These are phyloP conservation scores for Calycina herbarum DNA, from an alignment of 2,329 filamentous ascomycete species.

Conservation along the genomic window DNA sequence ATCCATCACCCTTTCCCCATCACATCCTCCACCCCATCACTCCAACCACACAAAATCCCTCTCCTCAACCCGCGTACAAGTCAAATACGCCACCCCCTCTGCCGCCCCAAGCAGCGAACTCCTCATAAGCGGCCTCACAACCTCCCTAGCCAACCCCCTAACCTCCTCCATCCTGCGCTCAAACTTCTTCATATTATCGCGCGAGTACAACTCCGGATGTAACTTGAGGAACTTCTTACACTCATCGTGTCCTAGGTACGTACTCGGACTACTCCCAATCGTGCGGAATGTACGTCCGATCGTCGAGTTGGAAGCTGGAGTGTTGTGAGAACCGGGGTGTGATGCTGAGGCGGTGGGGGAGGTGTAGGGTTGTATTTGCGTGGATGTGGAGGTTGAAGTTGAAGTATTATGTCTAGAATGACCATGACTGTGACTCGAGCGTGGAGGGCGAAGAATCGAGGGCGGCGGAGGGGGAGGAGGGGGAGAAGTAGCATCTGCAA, in stretches of 20 bases:
- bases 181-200: conserved; percentile 83
- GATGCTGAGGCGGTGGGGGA: conserved; percentile 33
- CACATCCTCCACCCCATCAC: background rate
- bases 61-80: conserved; percentile 62
- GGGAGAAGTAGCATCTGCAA: conserved; percentile 84
- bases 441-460: conserved; percentile 36
- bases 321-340: conserved; percentile 32
- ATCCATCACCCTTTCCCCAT: background rate
- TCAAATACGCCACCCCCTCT: conserved; percentile 58
- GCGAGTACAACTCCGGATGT: conserved; percentile 76
- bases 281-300: conserved; percentile 75
- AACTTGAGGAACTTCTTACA: conserved; percentile 88
- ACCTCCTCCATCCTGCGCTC: conserved; percentile 87
- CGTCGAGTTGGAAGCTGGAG: conserved; percentile 51
- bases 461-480: conserved; percentile 51
- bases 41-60: conserved; percentile 60
- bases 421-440: conserved; percentile 20
- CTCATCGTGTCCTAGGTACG: conserved; percentile 81
- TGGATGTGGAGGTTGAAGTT: conserved; percentile 9
- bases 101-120: conserved; percentile 80
- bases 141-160: conserved; percentile 78
- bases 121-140: conserved; percentile 82
- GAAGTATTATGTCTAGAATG: conserved; percentile 24
- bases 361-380: conserved; percentile 16
- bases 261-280: conserved; percentile 61